These are phyloP conservation scores for Pezicula carpinea DNA, from an alignment of 2,329 filamentous ascomycete species.

Conservation along the genomic window DNA sequence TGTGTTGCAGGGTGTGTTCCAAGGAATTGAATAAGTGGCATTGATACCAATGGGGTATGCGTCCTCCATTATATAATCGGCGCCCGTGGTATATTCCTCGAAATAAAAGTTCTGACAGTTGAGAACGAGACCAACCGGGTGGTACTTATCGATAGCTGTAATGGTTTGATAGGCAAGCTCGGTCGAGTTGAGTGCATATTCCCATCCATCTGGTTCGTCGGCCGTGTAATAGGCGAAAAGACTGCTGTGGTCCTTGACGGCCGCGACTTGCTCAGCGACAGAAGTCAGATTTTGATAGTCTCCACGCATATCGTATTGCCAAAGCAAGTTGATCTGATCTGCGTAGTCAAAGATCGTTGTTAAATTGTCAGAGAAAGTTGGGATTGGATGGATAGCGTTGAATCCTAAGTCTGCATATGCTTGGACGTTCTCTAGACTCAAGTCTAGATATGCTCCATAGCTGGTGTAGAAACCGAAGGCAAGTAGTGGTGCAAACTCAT, in stretches of 20 bases:
- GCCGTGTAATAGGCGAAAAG: conserved; percentile 50
- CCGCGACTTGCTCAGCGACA: conserved; percentile 28
- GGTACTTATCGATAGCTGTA: conserved; percentile 43
- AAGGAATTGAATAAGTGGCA: conserved; percentile 37
- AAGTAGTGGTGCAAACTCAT: conserved; percentile 32
- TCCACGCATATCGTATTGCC: conserved; percentile 35
- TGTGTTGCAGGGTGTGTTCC: conserved; percentile 41
- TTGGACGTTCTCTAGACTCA: conserved; percentile 31
- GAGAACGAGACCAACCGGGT: conserved; percentile 45
- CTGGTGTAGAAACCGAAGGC: conserved; percentile 41
- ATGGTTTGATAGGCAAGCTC: conserved; percentile 37
- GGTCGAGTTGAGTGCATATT: conserved; percentile 38
- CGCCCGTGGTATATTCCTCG: conserved; percentile 41
- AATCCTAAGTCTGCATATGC: conserved; percentile 38
- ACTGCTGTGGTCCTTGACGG: conserved; percentile 28
- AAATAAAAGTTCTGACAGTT: conserved; percentile 51
- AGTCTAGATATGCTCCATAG: conserved; percentile 21
- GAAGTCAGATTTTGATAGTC: conserved; percentile 29
- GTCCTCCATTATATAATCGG: conserved; percentile 47
- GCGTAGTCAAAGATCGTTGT: conserved; percentile 35
- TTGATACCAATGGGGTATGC: conserved; percentile 46
- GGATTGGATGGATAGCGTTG: conserved; percentile 39
- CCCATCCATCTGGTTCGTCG: conserved; percentile 42
- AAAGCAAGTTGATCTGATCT: conserved; percentile 39
- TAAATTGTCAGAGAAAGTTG: conserved; percentile 32